Base-by-base conservation (phyloP, 345 rosid species). In the Camelina hispida region DNA sequence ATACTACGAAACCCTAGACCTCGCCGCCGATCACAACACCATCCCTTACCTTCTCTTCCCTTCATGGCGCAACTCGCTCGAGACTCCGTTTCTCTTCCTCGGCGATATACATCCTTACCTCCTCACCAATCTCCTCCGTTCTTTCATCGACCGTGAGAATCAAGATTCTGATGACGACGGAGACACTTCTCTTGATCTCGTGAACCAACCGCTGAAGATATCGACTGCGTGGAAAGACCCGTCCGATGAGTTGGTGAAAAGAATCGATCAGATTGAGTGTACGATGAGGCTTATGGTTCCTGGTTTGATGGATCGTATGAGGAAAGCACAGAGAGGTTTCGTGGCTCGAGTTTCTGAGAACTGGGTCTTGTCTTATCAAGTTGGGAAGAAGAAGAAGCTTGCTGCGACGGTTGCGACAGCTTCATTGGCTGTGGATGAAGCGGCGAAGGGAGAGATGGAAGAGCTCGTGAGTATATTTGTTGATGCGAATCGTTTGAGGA, bases 41-140 rank as follows among this genome's bases (percentile, higher is more conserved):
- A 82, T 89, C 51, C 83, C 97, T 22, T 75, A 81, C 61, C 86
- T 91, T 28, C 93, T 93, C 76, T 84, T 66, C 85, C 93, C 96
- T 2, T 81, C 93, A 4, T 89, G 96, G 96, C 85, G 89, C 22
- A 86, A 82, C 83, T 65, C 89, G 3, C 84, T 91, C 42, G 96
- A 89, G 66, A 80, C 71, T 3, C 93, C 98, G 34, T 91, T 91
- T 77, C 89, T 91, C 59, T 91, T 89, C 77, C 88, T 93, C 66
- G 97, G 97, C 25, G 96, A 93, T 42, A 86, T 93, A 50, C 98
- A 93, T 76, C 97, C 98, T 28, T 89, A 89, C 7, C 80, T 86
- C 65, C 85, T 91, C 84, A 91, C 94, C 32, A 88, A 87, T 65
- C 91, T 93, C 62, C 74, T 93, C 64, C 85, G 97, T 0, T 89